Percentiles rank a stretch among this genome's conserved stretches.
These are phyloP conservation scores for Trichosporon inkin DNA, from an alignment of 1,284 basidiomycete species.

Conservation along the genomic window DNA sequence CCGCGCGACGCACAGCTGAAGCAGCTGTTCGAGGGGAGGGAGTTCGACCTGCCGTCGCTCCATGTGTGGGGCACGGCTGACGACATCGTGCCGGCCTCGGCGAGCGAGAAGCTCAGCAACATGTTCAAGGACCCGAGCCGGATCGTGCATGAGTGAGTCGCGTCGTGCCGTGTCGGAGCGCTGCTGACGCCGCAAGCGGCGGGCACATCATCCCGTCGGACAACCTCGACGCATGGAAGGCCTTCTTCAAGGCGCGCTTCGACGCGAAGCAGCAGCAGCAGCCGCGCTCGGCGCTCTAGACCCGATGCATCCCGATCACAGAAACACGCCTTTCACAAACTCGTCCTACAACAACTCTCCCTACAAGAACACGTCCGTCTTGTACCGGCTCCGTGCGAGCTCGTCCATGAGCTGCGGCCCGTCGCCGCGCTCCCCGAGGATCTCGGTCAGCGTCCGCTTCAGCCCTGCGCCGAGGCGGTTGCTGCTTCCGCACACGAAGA, in stretches of 20 bases:
- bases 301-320: not conserved
- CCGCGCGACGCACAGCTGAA: slow-evolving; percentile 22
- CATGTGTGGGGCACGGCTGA: slow-evolving; percentile 76
- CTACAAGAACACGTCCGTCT: not conserved
- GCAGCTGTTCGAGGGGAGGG: slow-evolving; percentile 52
- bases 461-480: not conserved
- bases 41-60: slow-evolving; percentile 55
- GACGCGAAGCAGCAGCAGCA: too few relatives aligned
- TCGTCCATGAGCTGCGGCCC: not conserved
- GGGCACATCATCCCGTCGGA: slow-evolving; percentile 3
- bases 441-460: not conserved
- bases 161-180: not conserved
- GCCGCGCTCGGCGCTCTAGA: too few relatives aligned
- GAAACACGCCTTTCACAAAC: not conserved
- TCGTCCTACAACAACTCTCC: too few relatives aligned
- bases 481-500: slow-evolving; percentile 54
- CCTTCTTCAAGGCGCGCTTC: not conserved
- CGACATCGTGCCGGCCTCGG: slow-evolving; percentile 68
- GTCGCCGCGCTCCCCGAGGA: not conserved
- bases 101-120: slow-evolving; percentile 56
- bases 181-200: not conserved
- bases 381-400: not conserved
- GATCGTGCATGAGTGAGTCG: slow-evolving; percentile 5
- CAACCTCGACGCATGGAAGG: not conserved
- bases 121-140: not conserved